A percentile compares a stretch with the other conserved stretches of the same genome.
Evolutionary conservation across 352 stramenopile genomes (phyloP).

Genomic region (Paralagenidium karlingii): DNA sequence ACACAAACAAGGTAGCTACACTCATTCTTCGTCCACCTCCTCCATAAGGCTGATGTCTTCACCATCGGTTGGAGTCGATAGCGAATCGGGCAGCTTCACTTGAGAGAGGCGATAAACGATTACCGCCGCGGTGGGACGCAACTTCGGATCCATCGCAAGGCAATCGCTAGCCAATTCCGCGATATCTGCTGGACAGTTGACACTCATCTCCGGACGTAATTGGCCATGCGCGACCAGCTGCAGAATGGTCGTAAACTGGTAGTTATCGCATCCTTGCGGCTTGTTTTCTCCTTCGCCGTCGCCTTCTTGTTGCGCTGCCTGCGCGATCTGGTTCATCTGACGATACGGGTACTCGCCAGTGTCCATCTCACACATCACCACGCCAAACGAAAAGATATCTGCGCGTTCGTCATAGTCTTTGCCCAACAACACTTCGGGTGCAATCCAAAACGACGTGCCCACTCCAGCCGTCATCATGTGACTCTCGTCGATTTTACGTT

Average conservation of each 20-base stretch:
- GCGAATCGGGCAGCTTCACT: too few relatives aligned
- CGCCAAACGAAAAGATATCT: constrained; percentile 50
- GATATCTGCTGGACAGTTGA: neutral
- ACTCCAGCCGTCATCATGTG: constrained; percentile 5
- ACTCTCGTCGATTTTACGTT: constrained; percentile 1
- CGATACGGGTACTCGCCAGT: constrained; percentile 68
- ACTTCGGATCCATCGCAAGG: constrained; percentile 2
- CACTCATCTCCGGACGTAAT: neutral
- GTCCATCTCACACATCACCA: constrained; percentile 42
- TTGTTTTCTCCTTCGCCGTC: constrained; percentile 21
- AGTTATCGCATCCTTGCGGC: constrained; percentile 7
- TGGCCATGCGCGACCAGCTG: neutral
- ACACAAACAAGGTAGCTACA: too few relatives aligned
- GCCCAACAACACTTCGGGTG: constrained; percentile 12
- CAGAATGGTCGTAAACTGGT: constrained; percentile 15
- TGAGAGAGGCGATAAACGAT: too few relatives aligned
- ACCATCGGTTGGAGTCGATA: too few relatives aligned
- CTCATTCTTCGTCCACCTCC: too few relatives aligned
- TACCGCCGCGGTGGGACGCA: constrained; percentile 2
- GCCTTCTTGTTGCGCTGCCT: too few relatives aligned
- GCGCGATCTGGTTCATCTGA: constrained; percentile 25
- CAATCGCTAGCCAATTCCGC: constrained; percentile 1
- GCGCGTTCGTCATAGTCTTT: constrained; percentile 23
- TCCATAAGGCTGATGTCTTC: too few relatives aligned
- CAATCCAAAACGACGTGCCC: constrained; percentile 2